Evolutionary conservation across 345 rosid genomes (phyloP).

Genomic region (Dipteronia sinensis): DNA sequence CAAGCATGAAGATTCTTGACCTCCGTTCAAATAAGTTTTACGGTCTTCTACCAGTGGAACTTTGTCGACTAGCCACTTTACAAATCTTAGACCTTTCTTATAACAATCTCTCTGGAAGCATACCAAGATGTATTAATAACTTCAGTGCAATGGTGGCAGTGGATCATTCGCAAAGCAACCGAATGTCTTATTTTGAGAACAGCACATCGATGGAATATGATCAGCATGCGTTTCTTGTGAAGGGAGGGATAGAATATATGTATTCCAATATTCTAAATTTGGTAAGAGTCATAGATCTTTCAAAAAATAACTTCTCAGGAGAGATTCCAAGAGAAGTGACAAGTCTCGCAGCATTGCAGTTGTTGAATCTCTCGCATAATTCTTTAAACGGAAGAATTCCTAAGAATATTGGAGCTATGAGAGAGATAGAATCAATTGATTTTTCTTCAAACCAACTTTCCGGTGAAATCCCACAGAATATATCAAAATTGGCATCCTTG

Average conservation of each 20-base stretch:
- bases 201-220: too few species aligned
- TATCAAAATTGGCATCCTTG: not conserved
- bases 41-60: not conserved
- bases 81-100: not conserved
- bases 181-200: too few species aligned
- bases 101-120: conserved; percentile 5
- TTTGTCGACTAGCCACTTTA: not conserved
- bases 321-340: conserved; percentile 25
- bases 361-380: conserved; percentile 30
- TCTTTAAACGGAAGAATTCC: conserved; percentile 1
- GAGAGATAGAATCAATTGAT: conserved; percentile 19
- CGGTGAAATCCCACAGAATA: conserved; percentile 24
- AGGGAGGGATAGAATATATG: not conserved
- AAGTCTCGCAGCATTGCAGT: conserved; percentile 13
- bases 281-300: conserved; percentile 24
- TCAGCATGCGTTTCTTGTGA: too few species aligned
- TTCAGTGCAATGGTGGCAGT: conserved; percentile 8
- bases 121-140: conserved; percentile 26
- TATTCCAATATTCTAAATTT: conserved; percentile 18
- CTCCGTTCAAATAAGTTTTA: conserved; percentile 1
- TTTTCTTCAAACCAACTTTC: conserved; percentile 23
- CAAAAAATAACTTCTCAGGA: conserved; percentile 7
- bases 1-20: not conserved
- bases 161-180: not conserved
- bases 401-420: conserved; percentile 26